Evolutionary conservation across 2,329 filamentous ascomycete genomes (phyloP).

Genomic region (Xylariales sp.): DNA sequence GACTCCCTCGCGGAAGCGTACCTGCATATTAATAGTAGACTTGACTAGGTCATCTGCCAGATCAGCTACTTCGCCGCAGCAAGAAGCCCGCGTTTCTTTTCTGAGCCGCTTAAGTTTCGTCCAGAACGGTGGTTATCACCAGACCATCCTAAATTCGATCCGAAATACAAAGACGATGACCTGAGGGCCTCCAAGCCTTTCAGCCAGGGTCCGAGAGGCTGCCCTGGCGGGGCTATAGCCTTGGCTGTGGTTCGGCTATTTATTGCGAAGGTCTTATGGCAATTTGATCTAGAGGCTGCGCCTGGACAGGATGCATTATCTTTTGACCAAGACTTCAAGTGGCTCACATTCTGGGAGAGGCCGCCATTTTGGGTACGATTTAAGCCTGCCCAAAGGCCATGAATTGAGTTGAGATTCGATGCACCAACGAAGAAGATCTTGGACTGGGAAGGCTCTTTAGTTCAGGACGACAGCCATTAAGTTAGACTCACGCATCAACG

Average conservation of each 20-base stretch:
- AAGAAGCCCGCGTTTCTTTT: slow-evolving; percentile 7
- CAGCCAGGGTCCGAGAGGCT: slow-evolving; percentile 12
- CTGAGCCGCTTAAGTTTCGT: slow-evolving; percentile 9
- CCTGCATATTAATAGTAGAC: slow-evolving; percentile 1
- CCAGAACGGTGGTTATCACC: slow-evolving; percentile 13
- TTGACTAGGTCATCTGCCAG: neutral
- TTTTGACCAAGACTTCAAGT: slow-evolving; percentile 13
- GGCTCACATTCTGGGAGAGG: slow-evolving; percentile 10
- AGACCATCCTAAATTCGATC: slow-evolving; percentile 8
- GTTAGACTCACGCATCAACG: too few relatives aligned
- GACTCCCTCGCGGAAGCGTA: neutral
- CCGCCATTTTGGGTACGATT: slow-evolving; percentile 10
- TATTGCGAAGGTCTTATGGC: slow-evolving; percentile 9
- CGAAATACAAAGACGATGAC: slow-evolving; percentile 6
- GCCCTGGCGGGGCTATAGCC: slow-evolving; percentile 9
- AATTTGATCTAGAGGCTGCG: slow-evolving; percentile 8
- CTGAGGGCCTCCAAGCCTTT: slow-evolving; percentile 12
- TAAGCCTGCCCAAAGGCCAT: slow-evolving; percentile 1
- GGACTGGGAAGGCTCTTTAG: too few relatives aligned
- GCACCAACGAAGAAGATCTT: too few relatives aligned
- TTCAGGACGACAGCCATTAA: too few relatives aligned
- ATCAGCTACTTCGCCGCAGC: slow-evolving; percentile 7
- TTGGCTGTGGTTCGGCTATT: slow-evolving; percentile 8
- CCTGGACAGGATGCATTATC: slow-evolving; percentile 6
- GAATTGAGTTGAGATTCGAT: too few relatives aligned